Evolutionary conservation across 2,329 filamentous ascomycete species (phyloP).

Genomic region (Cercospora janseana): DNA sequence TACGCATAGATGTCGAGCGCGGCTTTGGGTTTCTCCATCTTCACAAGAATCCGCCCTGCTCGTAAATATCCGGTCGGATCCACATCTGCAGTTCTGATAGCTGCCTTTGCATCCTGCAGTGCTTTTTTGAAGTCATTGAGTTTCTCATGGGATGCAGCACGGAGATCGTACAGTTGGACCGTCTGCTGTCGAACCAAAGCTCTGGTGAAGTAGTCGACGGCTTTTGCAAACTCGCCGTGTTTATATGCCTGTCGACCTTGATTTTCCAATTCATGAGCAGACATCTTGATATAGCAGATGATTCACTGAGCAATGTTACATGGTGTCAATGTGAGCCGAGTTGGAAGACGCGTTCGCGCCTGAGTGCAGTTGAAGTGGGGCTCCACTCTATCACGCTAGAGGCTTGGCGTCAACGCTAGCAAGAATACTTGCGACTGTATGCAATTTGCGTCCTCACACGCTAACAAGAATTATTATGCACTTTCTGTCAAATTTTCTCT

Average conservation of each 20-base stretch:
- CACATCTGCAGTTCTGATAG: constrained; percentile 52
- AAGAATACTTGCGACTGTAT: too few species aligned
- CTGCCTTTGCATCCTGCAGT: constrained; percentile 56
- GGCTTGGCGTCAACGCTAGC: not conserved
- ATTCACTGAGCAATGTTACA: not conserved
- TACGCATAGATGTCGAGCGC: constrained; percentile 58
- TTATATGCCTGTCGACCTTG: constrained; percentile 40
- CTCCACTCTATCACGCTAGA: not conserved
- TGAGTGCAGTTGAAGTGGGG: not conserved
- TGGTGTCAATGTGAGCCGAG: not conserved
- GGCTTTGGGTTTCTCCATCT: constrained; percentile 51
- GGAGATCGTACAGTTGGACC: constrained; percentile 51
- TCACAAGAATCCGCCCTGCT: constrained; percentile 50
- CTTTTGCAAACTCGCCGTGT: constrained; percentile 44
- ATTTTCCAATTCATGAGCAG: constrained; percentile 10
- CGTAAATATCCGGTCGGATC: constrained; percentile 60
- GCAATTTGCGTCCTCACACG: too few species aligned
- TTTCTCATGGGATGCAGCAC: constrained; percentile 56
- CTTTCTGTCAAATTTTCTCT: too few species aligned
- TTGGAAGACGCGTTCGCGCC: not conserved
- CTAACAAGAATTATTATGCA: too few species aligned
- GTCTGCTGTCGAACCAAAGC: constrained; percentile 35
- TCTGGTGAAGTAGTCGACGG: constrained; percentile 40
- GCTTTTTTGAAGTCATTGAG: constrained; percentile 52
- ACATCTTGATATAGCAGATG: not conserved